Conservation (phyloP, 768 basidiomycete species). For the Mycena crocata region DNA sequence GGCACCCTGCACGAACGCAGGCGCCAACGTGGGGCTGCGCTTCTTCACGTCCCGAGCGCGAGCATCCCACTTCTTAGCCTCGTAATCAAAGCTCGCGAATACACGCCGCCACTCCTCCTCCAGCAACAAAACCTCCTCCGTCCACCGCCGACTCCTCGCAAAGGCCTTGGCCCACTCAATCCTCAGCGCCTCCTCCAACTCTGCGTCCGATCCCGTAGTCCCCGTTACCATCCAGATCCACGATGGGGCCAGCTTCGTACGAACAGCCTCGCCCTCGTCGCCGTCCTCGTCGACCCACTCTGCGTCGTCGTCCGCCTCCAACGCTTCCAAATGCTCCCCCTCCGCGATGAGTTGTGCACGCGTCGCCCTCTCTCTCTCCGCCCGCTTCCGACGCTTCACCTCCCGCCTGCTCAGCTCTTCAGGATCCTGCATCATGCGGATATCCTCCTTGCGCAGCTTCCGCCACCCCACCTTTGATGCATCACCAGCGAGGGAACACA, state of each 20-base stretch:
- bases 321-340: not conserved
- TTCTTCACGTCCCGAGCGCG: too few species aligned
- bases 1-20: not conserved
- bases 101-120: slow-evolving; percentile 26
- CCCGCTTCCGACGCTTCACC: not conserved
- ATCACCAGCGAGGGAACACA: too few species aligned
- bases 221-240: slow-evolving; percentile 5
- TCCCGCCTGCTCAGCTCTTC: not conserved
- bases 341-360: too few species aligned
- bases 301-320: not conserved
- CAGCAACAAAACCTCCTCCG: slow-evolving; percentile 30
- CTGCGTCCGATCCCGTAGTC: slow-evolving; percentile 2
- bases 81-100: slow-evolving; percentile 5
- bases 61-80: not conserved
- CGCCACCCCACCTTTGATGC: not conserved
- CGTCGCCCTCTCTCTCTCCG: not conserved
- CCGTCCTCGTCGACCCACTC: not conserved
- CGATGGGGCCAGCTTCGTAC: not conserved
- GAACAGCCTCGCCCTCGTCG: not conserved
- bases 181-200: not conserved
- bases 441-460: not conserved
- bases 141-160: slow-evolving; percentile 22
- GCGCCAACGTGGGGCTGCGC: not conserved
- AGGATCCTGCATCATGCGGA: not conserved
- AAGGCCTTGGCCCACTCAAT: slow-evolving; percentile 31